Evolutionary conservation across 441 rosid species (phyloP), one percentile per base, ranked within the genome.

Genomic region (Mallotus repandus): DNA sequence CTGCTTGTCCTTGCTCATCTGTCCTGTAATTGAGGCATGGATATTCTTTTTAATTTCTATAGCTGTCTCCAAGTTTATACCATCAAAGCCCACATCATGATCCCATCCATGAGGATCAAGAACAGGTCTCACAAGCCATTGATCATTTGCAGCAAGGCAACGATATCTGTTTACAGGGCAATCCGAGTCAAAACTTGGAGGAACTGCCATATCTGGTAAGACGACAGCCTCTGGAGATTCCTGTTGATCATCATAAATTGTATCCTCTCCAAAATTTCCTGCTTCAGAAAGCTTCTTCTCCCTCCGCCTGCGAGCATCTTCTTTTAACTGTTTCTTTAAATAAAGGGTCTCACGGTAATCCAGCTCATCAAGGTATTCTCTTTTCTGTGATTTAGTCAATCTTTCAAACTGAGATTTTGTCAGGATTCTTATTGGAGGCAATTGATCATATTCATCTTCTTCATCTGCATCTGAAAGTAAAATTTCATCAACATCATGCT

Each of bases 81-180:
- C 98, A 73, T 96, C 98, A 69, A 91, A 96, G 25, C 99, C 92
- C 22, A 93, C 93, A 78, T 93, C 99, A 52, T 86, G 92, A 86
- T 96, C 99, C 99, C 98, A 93, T 21, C 99, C 98, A 57, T 90
- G 94, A 68, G 96, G 90, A 77, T 96, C 94, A 70, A 88, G 90
- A 78, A 96, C 97, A 58, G 98, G 98, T 82, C 97, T 88, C 58
- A 74, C 82, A 70, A 88, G 81, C 89, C 89, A 86, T 80, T 83
- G 87, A 60, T 96, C 92, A 73, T 83, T 71, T 49, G 86, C 76
- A 9, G 80, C 87, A 72, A 90, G 73, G 72, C 89, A 83, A 52
- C 92, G 86, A 75, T 91, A 95, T 74, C 93, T 84, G 77, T 92
- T 89, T 9, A 82, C 78, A 0, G 86, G 89, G 76, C 81, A 89